Percentiles rank a stretch among this genome's conserved stretches.
Evolutionary conservation across 148 eudicot genomes (phyloP).

Genomic region (Polygonum maritimum): DNA sequence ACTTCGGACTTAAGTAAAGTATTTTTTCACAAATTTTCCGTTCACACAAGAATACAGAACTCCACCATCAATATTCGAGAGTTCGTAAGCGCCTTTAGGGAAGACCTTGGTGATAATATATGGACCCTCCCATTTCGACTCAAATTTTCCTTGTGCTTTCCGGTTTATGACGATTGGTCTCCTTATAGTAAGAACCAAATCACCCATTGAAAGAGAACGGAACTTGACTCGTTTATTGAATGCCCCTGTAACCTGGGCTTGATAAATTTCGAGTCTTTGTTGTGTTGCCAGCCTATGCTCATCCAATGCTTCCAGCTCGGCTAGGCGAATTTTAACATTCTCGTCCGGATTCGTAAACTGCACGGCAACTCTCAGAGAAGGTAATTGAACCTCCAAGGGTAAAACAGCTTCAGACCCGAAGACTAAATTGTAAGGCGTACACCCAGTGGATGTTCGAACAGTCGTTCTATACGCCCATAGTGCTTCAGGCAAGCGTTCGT

Average conservation of each 20-base stretch:
- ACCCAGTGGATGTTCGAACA: not conserved
- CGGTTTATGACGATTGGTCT: not conserved
- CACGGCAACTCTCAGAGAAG: not conserved
- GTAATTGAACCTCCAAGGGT: not conserved
- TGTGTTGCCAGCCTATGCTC: not conserved
- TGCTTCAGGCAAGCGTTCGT: not conserved
- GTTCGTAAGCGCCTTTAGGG: not conserved
- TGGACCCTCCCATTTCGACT: not conserved
- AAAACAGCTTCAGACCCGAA: not conserved
- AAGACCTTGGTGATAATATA: not conserved
- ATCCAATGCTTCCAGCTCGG: not conserved
- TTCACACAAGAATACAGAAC: not conserved
- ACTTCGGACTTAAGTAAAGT: too few relatives aligned
- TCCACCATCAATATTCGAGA: not conserved
- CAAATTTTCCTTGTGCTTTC: not conserved
- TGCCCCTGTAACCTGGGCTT: not conserved
- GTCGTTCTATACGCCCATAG: not conserved
- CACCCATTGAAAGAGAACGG: too few relatives aligned
- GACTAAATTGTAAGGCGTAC: not conserved
- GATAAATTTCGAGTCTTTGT: not conserved
- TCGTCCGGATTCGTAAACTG: not conserved
- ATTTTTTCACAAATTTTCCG: too few relatives aligned
- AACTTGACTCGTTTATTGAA: not conserved
- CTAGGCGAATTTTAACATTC: not conserved
- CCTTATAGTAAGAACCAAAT: too few relatives aligned